These are phyloP conservation scores for Colletotrichum salicis DNA, from an alignment of 2,329 filamentous ascomycete genomes.

Conservation along the genomic window DNA sequence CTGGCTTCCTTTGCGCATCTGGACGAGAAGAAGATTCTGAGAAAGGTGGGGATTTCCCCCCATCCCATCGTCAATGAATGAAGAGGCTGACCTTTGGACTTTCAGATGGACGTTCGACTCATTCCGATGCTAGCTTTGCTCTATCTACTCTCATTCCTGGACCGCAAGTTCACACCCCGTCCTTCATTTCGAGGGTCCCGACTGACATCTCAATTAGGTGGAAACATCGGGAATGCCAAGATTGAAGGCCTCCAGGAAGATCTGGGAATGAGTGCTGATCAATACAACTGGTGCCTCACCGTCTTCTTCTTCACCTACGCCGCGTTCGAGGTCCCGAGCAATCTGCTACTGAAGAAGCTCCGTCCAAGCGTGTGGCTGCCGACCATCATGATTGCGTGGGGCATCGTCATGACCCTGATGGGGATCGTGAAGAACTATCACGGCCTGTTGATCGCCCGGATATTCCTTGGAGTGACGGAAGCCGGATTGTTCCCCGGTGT, in stretches of 20 bases:
- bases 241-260: conserved; percentile 67
- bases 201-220: conserved; percentile 47
- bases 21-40: conserved; percentile 67
- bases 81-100: background rate
- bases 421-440: conserved; percentile 61
- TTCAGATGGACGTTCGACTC: conserved; percentile 61
- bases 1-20: conserved; percentile 48
- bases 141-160: conserved; percentile 76
- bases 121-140: conserved; percentile 73
- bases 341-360: conserved; percentile 79
- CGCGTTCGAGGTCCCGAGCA: conserved; percentile 80
- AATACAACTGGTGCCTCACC: conserved; percentile 77
- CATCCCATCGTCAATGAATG: conserved; percentile 23
- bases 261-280: conserved; percentile 66
- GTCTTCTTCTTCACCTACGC: conserved; percentile 87
- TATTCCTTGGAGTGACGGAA: conserved; percentile 74
- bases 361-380: conserved; percentile 81
- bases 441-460: conserved; percentile 59
- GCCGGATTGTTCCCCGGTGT: conserved; percentile 75
- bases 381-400: conserved; percentile 76
- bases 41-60: conserved; percentile 55
- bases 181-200: too few relatives aligned
- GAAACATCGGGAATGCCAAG: conserved; percentile 75
- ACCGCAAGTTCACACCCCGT: conserved; percentile 52
- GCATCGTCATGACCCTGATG: conserved; percentile 61